These are phyloP conservation scores for Phialophora tarda DNA, from an alignment of 2,329 filamentous ascomycete genomes.

Conservation along the genomic window DNA sequence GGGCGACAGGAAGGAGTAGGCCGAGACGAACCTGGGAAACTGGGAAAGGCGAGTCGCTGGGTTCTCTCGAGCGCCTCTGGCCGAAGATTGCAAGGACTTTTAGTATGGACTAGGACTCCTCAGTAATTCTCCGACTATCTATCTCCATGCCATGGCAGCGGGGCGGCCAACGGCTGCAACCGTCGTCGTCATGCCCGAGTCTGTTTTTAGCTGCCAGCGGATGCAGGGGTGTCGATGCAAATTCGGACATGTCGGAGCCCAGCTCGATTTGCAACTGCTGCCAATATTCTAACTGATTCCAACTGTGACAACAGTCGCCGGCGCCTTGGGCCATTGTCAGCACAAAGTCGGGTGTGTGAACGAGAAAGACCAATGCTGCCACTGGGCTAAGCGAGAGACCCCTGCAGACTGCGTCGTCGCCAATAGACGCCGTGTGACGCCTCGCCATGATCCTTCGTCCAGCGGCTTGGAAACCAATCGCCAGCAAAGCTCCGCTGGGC, in stretches of 20 bases:
- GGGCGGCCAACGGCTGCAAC: conserved; percentile 4
- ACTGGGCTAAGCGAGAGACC: background rate
- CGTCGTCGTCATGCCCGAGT: background rate
- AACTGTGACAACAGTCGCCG: background rate
- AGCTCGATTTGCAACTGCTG: background rate
- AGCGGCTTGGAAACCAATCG: conserved; percentile 32
- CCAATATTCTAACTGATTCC: background rate
- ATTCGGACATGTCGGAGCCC: background rate
- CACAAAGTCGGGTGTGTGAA: background rate
- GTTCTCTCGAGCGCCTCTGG: background rate
- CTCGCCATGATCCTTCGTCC: conserved; percentile 10
- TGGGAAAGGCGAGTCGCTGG: conserved; percentile 1
- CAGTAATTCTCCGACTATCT: background rate
- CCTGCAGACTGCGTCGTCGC: conserved; percentile 13
- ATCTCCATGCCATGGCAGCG: background rate
- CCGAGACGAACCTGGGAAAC: conserved; percentile 4
- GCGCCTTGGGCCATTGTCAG: background rate
- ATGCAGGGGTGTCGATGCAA: background rate
- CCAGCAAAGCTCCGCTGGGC: conserved; percentile 13
- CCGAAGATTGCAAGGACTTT: conserved; percentile 4
- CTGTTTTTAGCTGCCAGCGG: conserved; percentile 7
- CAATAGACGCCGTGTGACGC: conserved; percentile 6
- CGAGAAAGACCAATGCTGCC: background rate
- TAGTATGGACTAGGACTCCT: background rate
- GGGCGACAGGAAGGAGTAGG: conserved; percentile 10